A percentile compares a stretch with the other conserved stretches of the same genome.
Conservation (phyloP, 2,329 filamentous ascomycete species). For the Venturia nashicola region DNA sequence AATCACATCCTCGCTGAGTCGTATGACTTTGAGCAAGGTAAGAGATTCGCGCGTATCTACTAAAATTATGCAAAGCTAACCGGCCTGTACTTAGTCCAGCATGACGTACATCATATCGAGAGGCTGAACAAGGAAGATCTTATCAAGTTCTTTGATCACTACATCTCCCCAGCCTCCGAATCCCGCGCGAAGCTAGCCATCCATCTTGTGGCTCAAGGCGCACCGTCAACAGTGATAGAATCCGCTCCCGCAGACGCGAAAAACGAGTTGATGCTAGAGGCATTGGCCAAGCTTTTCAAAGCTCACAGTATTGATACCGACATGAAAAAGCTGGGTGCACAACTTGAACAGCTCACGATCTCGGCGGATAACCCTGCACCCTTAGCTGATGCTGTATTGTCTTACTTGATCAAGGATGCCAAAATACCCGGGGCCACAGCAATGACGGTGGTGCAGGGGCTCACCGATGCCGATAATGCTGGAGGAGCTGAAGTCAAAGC, state of each 20-base stretch:
- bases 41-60: conserved; percentile 19
- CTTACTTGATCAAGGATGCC: conserved; percentile 31
- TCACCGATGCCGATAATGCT: conserved; percentile 30
- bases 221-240: conserved; percentile 23
- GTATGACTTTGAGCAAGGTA: conserved; percentile 81
- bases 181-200: conserved; percentile 72
- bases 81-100: conserved; percentile 41
- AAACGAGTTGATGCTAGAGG: conserved; percentile 22
- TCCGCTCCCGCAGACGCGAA: conserved; percentile 27
- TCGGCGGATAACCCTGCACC: conserved; percentile 31
- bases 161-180: conserved; percentile 62
- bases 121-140: conserved; percentile 68
- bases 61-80: neutral
- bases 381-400: conserved; percentile 38
- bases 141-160: conserved; percentile 62
- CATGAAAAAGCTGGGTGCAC: conserved; percentile 26
- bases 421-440: conserved; percentile 39
- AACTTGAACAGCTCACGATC: neutral
- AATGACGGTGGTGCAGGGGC: conserved; percentile 33
- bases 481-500: conserved; percentile 29
- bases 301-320: conserved; percentile 35
- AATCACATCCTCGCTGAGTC: conserved; percentile 72
- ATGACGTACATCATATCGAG: conserved; percentile 65
- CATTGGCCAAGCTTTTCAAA: conserved; percentile 34
- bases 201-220: conserved; percentile 65